Conservation (phyloP, 1,284 basidiomycete species). For the Melampsora americana region DNA sequence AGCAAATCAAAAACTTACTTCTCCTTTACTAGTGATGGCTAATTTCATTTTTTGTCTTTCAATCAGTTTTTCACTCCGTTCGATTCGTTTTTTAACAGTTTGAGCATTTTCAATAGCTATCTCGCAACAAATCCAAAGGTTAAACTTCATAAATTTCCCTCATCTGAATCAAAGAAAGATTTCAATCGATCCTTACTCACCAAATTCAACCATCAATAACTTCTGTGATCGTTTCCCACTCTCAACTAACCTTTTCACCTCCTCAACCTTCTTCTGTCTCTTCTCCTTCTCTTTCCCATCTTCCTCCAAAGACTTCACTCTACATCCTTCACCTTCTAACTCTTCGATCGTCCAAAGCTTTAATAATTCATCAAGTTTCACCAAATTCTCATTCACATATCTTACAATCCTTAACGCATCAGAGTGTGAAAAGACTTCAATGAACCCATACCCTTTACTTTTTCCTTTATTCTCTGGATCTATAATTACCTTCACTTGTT, state of each 20-base stretch:
- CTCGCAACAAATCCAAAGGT: background rate
- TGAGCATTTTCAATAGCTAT: constrained; percentile 79
- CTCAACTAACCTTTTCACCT: background rate
- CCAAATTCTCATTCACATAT: constrained; percentile 87
- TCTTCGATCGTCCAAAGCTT: constrained; percentile 80
- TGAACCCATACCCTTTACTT: constrained; percentile 90
- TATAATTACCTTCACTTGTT: constrained; percentile 84
- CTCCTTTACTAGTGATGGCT: background rate
- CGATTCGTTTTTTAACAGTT: constrained; percentile 69
- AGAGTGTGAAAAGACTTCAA: constrained; percentile 81
- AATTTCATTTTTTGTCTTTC: constrained; percentile 5
- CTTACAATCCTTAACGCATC: constrained; percentile 86
- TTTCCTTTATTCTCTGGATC: constrained; percentile 79
- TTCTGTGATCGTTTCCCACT: constrained; percentile 57
- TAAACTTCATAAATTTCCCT: background rate
- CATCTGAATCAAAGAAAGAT: background rate
- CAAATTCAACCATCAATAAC: constrained; percentile 73
- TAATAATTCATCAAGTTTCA: constrained; percentile 63
- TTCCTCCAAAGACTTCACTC: constrained; percentile 47
- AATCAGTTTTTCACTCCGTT: constrained; percentile 50
- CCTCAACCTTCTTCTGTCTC: constrained; percentile 27
- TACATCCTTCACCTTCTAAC: constrained; percentile 62
- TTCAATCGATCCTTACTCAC: constrained; percentile 56
- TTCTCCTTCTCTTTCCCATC: constrained; percentile 36
- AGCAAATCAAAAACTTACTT: background rate